phyloP scores from a whole-genome alignment of 208 protist genomes.

The Leishmania mexicana region DNA sequence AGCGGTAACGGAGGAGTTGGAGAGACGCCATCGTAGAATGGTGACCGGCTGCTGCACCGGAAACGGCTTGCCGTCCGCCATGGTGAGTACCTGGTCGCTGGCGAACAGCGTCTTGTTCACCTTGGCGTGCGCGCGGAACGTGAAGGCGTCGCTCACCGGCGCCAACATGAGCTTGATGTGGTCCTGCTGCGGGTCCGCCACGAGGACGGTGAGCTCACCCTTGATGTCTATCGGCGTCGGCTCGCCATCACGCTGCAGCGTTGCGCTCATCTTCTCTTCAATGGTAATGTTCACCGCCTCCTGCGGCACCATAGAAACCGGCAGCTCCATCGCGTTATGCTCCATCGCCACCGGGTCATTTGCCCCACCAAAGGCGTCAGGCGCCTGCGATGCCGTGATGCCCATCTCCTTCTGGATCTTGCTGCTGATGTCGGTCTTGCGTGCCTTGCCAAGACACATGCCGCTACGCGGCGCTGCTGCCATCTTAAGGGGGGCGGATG shows the following conservation, averaged over 20 bases:
- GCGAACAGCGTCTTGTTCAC: slow-evolving; percentile 86
- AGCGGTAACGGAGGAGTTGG: slow-evolving; percentile 27
- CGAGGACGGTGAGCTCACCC: slow-evolving; percentile 75
- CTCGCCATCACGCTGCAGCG: slow-evolving; percentile 67
- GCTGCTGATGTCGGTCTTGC: slow-evolving; percentile 72
- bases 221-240: slow-evolving; percentile 55
- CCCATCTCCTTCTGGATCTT: slow-evolving; percentile 85
- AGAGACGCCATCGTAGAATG: slow-evolving; percentile 74
- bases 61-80: slow-evolving; percentile 79
- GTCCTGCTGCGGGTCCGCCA: slow-evolving; percentile 63
- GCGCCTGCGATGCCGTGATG: slow-evolving; percentile 4
- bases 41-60: slow-evolving; percentile 81
- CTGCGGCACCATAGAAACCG: slow-evolving; percentile 12
- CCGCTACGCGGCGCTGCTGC: slow-evolving; percentile 39
- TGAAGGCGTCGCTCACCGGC: slow-evolving; percentile 60
- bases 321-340: slow-evolving; percentile 3
- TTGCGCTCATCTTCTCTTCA: slow-evolving; percentile 69
- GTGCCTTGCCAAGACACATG: slow-evolving; percentile 72
- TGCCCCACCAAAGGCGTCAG: slow-evolving; percentile 4
- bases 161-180: slow-evolving; percentile 60
- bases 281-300: slow-evolving; percentile 57
- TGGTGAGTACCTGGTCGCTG: slow-evolving; percentile 71
- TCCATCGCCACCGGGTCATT: not conserved
- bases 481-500: slow-evolving; percentile 5
- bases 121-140: slow-evolving; percentile 87